phyloP scores from a whole-genome alignment of 768 basidiomycete genomes.

The Pisolithus marmoratus region DNA sequence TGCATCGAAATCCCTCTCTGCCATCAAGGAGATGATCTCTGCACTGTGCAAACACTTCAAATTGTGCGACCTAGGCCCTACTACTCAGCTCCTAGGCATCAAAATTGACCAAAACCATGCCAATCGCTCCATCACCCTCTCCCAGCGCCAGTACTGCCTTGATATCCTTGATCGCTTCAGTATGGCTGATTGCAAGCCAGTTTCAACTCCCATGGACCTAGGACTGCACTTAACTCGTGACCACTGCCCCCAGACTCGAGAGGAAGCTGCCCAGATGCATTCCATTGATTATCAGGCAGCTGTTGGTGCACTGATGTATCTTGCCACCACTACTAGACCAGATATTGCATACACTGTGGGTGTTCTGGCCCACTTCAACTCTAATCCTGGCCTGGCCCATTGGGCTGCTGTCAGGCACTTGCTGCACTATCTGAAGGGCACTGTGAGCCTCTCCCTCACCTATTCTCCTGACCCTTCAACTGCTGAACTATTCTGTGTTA shows the following conservation, averaged over 20 bases:
- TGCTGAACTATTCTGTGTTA: no score
- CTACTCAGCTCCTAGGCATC: slow-evolving; percentile 17
- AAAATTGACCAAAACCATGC: slow-evolving; percentile 12
- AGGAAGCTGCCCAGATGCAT: slow-evolving; percentile 4
- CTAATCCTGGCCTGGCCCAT: slow-evolving; percentile 19
- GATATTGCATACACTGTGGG: slow-evolving; percentile 21
- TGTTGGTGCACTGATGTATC: slow-evolving; percentile 11
- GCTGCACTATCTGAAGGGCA: not conserved
- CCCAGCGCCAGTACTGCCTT: slow-evolving; percentile 16
- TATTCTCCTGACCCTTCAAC: no score
- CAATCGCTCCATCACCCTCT: slow-evolving; percentile 6
- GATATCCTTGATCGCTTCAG: slow-evolving; percentile 15
- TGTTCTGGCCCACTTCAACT: slow-evolving; percentile 14
- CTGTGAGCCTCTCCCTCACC: no score
- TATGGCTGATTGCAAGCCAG: slow-evolving; percentile 15
- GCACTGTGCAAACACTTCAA: slow-evolving; percentile 2
- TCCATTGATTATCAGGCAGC: slow-evolving; percentile 9
- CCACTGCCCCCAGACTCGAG: slow-evolving; percentile 2
- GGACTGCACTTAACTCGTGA: not conserved
- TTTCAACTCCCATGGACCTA: slow-evolving; percentile 15
- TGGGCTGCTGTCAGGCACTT: slow-evolving; percentile 18
- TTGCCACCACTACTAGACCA: slow-evolving; percentile 9
- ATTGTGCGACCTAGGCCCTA: slow-evolving; percentile 11
- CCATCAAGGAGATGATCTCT: not conserved
- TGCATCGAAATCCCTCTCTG: slow-evolving; percentile 11